These are phyloP conservation scores for Beta macrorhiza DNA, from an alignment of 179 eudicot species.

Conservation along the genomic window DNA sequence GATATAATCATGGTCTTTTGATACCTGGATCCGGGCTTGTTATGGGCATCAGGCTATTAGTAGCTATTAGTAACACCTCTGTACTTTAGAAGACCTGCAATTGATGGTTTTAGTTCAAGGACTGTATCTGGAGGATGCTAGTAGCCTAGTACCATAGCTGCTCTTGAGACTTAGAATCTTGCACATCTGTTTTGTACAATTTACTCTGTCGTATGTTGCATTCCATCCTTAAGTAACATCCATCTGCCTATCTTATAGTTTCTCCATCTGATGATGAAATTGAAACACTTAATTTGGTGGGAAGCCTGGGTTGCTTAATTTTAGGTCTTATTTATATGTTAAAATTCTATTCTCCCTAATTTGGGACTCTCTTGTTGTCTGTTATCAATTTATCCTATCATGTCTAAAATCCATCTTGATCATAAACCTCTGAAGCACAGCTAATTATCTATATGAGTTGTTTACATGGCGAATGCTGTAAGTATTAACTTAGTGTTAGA, in stretches of 20 bases:
- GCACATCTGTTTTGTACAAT: too few relatives aligned
- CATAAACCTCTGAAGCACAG: neutral
- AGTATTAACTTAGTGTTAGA: neutral
- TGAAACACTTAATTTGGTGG: neutral
- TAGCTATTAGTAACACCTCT: neutral
- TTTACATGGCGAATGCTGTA: neutral
- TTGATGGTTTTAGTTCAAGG: neutral
- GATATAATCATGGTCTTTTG: neutral
- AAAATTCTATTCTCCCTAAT: neutral
- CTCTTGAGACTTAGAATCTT: conserved; percentile 3
- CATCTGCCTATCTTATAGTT: neutral
- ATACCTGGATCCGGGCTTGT: neutral
- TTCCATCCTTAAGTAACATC: neutral
- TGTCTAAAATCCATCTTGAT: neutral
- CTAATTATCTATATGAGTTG: neutral
- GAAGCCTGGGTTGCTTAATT: neutral
- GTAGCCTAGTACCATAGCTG: neutral
- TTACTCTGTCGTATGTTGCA: neutral
- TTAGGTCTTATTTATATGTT: neutral
- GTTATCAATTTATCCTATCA: neutral
- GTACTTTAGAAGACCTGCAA: neutral
- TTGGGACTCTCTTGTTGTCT: neutral
- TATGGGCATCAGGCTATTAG: neutral
- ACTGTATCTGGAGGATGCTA: neutral
- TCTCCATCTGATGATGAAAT: neutral